A percentile compares a stretch with the other conserved stretches of the same genome.
These are phyloP conservation scores for Sporothrix euskadiensis DNA, from an alignment of 2,329 filamentous ascomycete genomes.

Conservation along the genomic window DNA sequence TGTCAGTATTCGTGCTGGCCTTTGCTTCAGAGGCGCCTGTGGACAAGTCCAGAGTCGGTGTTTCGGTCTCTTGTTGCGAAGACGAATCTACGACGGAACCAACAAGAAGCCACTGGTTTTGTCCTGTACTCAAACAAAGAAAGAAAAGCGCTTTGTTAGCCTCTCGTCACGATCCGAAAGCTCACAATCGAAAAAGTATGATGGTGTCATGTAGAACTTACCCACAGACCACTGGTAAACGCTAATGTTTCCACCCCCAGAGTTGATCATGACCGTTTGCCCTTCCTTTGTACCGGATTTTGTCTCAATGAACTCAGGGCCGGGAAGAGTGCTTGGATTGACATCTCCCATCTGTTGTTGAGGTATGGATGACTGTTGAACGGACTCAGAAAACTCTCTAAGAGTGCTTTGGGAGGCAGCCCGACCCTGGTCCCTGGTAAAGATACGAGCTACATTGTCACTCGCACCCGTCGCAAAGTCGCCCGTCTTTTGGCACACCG, in stretches of 20 bases:
- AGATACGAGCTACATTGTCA: conserved; percentile 81
- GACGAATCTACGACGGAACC: conserved; percentile 81
- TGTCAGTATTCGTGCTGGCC: conserved; percentile 82
- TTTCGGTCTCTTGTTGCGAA: conserved; percentile 20
- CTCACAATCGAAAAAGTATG: not conserved
- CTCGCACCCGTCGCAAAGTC: conserved; percentile 95
- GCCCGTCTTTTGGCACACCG: conserved; percentile 76
- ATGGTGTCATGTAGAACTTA: conserved; percentile 37
- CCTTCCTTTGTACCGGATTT: conserved; percentile 94
- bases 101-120: conserved; percentile 78
- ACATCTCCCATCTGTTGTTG: conserved; percentile 75
- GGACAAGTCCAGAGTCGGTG: conserved; percentile 66
- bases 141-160: not conserved
- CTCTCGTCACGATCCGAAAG: not conserved
- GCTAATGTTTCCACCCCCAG: conserved; percentile 76
- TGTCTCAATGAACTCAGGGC: conserved; percentile 78
- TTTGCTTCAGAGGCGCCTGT: conserved; percentile 82
- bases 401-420: conserved; percentile 68
- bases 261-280: conserved; percentile 87
- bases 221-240: conserved; percentile 80
- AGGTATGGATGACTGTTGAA: conserved; percentile 82
- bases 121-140: conserved; percentile 40
- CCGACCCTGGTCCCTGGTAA: conserved; percentile 70
- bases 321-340: conserved; percentile 89
- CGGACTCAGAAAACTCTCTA: conserved; percentile 75